Conservation (phyloP, 2,329 filamentous ascomycete species). For the Chrysosporium queenslandicum region DNA sequence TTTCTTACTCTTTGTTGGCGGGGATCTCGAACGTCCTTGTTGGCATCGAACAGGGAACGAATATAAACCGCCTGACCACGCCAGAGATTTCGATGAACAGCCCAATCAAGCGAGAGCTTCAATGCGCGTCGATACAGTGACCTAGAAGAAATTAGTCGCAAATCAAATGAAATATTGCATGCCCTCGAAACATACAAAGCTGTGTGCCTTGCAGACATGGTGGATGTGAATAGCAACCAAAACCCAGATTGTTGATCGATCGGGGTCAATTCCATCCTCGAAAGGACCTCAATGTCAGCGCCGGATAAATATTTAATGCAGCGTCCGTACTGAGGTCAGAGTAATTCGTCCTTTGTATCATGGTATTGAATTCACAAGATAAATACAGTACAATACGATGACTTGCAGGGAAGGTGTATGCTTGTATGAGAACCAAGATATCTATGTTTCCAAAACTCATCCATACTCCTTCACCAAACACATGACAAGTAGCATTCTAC, state of each 20-base stretch:
- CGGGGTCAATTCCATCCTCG: too few relatives aligned
- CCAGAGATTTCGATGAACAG: conserved; percentile 86
- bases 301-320: not conserved
- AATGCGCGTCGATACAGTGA: conserved; percentile 81
- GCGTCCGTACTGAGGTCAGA: too few relatives aligned
- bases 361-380: too few relatives aligned
- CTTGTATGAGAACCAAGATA: too few relatives aligned
- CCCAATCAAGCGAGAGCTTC: conserved; percentile 91
- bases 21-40: conserved; percentile 72
- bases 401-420: too few relatives aligned
- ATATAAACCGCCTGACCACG: conserved; percentile 94
- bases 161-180: not conserved
- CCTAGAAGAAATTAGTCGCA: conserved; percentile 30
- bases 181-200: conserved; percentile 29
- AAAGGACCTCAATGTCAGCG: not conserved
- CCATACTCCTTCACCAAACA: too few relatives aligned
- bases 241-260: not conserved
- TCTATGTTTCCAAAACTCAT: too few relatives aligned
- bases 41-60: conserved; percentile 86
- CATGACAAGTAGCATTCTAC: too few relatives aligned
- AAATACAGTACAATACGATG: too few relatives aligned
- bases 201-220: conserved; percentile 22
- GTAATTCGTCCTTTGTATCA: too few relatives aligned
- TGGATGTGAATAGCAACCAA: not conserved
- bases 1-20: conserved; percentile 66